phyloP scores from a whole-genome alignment of 2,329 filamentous ascomycete genomes.

The Fusarium multiceps region DNA sequence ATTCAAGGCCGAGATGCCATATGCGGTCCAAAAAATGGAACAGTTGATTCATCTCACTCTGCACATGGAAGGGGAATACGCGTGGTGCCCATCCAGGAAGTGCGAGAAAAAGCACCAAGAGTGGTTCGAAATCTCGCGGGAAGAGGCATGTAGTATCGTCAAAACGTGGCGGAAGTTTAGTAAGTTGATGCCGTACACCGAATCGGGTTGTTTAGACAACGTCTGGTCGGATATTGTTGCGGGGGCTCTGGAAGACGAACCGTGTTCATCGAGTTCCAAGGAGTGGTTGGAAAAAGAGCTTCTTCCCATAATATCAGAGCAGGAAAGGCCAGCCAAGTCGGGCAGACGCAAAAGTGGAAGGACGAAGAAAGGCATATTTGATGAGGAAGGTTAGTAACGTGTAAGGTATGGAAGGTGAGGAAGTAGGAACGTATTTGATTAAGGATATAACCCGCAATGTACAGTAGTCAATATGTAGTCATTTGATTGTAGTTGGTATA shows the following conservation, averaged over 20 bases:
- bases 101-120: neutral
- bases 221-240: neutral
- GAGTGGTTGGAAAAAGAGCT: constrained; percentile 7
- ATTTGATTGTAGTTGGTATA: neutral
- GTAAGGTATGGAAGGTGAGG: neutral
- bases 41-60: constrained; percentile 1
- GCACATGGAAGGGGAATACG: neutral
- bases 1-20: neutral
- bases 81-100: neutral
- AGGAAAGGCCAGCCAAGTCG: neutral
- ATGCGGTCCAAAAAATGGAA: constrained; percentile 6
- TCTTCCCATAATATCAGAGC: neutral
- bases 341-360: neutral
- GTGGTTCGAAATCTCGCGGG: constrained; percentile 13
- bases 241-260: rapidly evolving
- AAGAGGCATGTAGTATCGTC: neutral
- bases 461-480: neutral
- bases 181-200: neutral
- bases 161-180: constrained; percentile 12
- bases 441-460: neutral
- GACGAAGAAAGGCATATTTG: too few species aligned
- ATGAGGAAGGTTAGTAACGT: neutral
- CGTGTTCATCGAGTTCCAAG: neutral
- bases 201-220: neutral
- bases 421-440: neutral